Base-by-base conservation (phyloP, 805 yeast species). In the Saccharomycopsis oosterbeekiorum region DNA sequence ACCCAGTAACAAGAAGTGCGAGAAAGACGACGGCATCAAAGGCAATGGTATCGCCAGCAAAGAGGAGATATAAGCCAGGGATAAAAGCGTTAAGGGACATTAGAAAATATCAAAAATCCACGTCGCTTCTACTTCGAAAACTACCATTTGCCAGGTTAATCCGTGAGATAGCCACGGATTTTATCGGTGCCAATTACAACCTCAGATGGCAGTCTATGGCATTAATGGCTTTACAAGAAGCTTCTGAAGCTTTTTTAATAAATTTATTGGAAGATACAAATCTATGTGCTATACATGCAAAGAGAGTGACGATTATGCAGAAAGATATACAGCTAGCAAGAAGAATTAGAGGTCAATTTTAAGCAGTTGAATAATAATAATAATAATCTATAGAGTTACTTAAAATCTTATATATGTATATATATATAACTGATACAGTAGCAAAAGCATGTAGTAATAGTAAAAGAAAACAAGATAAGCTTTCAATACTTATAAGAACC, bases 251-350 rank as follows among this genome's bases (percentile, higher is more conserved):
- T 1, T 88, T 83, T 64, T 70, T 88, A 63, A 85, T 87, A 12
- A 87, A 87, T 59, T 73, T 88, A 43, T 74, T 88, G 58, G 94
- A 88, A 68, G 94, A 88, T 69, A 87, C 92, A 2, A 88, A 88
- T 67, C 70, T 87, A 43, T 77, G 89, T 70, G 94, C 94, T 14
- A 73, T 88, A 43, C 94, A 88, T 71, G 92, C 91, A 0, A 86
- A 84, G 68, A 74, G 96, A 67, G 90, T 88, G n/a, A 88, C 96
- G 0, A 86, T 88, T 40, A 88, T 87, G 93, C 88, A 85, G 68
- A 86, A 85, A 70, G 96, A 88, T 70, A 84, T 88, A 64, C 92
- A 87, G 68, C 74, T 88, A 65, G 94, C 94, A 2, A 79, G 94
- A 74, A 77, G 93, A 71, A 82, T 87, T 51, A 78, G 92, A 67